Base-by-base conservation (phyloP, 2,329 filamentous ascomycete species). In the Ambrosiella cleistominuta region DNA sequence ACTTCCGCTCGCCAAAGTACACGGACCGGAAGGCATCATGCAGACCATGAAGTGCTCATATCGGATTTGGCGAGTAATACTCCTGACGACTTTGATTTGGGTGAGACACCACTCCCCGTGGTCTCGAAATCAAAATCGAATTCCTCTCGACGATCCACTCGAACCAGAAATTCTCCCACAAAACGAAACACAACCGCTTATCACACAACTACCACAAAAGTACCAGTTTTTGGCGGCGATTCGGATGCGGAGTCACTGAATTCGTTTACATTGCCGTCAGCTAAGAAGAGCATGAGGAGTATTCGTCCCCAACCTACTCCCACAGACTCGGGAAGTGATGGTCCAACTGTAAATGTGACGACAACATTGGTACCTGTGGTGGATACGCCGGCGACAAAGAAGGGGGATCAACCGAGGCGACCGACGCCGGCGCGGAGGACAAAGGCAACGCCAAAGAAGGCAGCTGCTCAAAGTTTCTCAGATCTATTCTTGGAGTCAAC, bases 51-150 rank as follows among this genome's bases (percentile, higher is more conserved):
- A 37, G 53, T n/a, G 40, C 45, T 57, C 50, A 60, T 60, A n/a
- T 60, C 58, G 19, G 58, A 60, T 12, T 50, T 60, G 13, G 58
- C 58, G 15, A 60, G 58, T 27, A 60, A 54, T 15, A 60, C 58
- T 4, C 45, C 58, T n/a, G 55, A 60, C 9, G 51, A 57, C 7
- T 42, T 57, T 11, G 58, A 60, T 19, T 45, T 57, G 39, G 54
- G 38, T 12, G 35, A 57, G 40, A 54, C 58, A 5, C 54, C 47
- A 7, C 17, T 38, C n/a, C 39, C 58, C 12, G n/a, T 35, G 2
- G 19, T 54, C 13, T 35, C 54, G 6, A 60, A 54, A 50, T 11
- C 50, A 27, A 47, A 54, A 12, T 35, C 42, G 13, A 57, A 54
- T 27, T 13, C 58, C 7, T 15, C 45, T 13, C 45, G 54, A 42